These are phyloP conservation scores for Metarhizium album DNA, from an alignment of 2,329 filamentous ascomycete species.

Conservation along the genomic window DNA sequence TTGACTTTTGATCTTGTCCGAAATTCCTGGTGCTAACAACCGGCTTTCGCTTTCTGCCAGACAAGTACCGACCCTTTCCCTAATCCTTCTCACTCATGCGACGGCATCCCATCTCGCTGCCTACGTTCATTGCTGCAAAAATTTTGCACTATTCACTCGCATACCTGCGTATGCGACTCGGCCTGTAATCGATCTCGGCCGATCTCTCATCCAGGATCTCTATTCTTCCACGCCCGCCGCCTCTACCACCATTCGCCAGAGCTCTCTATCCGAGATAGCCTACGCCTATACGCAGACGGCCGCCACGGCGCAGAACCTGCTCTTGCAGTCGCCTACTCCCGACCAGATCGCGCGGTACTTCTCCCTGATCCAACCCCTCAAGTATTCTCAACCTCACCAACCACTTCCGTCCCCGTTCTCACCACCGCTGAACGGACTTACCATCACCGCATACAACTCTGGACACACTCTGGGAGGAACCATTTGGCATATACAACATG, in stretches of 20 bases:
- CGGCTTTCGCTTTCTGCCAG: constrained; percentile 29
- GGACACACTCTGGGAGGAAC: constrained; percentile 93
- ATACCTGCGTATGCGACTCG: constrained; percentile 92
- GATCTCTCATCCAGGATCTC: constrained; percentile 81
- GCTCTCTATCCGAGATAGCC: constrained; percentile 55
- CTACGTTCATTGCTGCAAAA: constrained; percentile 93
- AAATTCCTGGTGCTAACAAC: constrained; percentile 10
- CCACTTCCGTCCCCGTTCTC: constrained; percentile 80
- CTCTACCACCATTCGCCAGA: constrained; percentile 66
- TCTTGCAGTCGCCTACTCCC: constrained; percentile 59
- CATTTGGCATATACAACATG: constrained; percentile 98
- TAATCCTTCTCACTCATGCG: constrained; percentile 90
- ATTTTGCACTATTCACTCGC: constrained; percentile 81
- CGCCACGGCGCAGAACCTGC: constrained; percentile 41
- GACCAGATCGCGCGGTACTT: constrained; percentile 94
- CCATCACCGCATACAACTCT: constrained; percentile 92
- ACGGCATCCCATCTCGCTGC: constrained; percentile 86
- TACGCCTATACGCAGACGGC: constrained; percentile 43
- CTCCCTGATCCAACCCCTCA: constrained; percentile 77
- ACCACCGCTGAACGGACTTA: constrained; percentile 79
- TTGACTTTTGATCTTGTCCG: too few species aligned
- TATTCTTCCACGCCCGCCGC: constrained; percentile 86
- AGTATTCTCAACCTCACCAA: constrained; percentile 94
- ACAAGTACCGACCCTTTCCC: constrained; percentile 81
- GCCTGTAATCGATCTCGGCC: constrained; percentile 85